These are phyloP conservation scores for Gossypium thurberi DNA, from an alignment of 345 rosid genomes.

Conservation along the genomic window DNA sequence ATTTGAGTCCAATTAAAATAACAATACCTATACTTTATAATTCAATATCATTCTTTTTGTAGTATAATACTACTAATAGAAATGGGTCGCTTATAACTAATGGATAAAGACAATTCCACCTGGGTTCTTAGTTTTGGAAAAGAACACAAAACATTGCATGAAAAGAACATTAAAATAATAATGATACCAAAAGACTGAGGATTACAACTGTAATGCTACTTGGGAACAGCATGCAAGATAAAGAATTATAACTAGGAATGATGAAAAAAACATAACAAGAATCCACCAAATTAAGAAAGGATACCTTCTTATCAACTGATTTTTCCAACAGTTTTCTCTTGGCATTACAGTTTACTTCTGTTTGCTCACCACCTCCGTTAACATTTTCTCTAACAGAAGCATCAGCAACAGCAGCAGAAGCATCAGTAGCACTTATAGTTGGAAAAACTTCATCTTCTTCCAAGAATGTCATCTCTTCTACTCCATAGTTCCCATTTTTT, in stretches of 20 bases:
- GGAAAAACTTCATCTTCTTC: constrained; percentile 74
- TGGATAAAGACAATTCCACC: background rate
- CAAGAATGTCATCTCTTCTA: constrained; percentile 82
- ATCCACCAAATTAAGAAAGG: background rate
- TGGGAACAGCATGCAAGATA: background rate
- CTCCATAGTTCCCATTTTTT: constrained; percentile 37
- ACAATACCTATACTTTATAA: background rate
- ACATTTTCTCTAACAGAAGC: constrained; percentile 34
- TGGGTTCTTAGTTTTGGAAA: background rate
- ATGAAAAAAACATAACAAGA: background rate
- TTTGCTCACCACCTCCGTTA: constrained; percentile 30
- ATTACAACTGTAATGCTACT: background rate
- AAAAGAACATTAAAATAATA: background rate
- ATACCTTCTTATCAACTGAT: constrained; percentile 63
- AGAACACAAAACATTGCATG: background rate
- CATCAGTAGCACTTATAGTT: constrained; percentile 22
- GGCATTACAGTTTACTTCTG: constrained; percentile 36
- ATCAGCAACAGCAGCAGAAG: constrained; percentile 26
- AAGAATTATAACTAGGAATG: background rate
- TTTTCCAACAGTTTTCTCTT: constrained; percentile 67
- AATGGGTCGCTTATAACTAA: background rate
- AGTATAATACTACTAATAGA: background rate
- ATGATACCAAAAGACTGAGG: background rate
- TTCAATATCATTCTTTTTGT: background rate
- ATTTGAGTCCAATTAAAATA: background rate